Base-by-base conservation (phyloP, 345 rosid species). In the Carallia brachiata region DNA sequence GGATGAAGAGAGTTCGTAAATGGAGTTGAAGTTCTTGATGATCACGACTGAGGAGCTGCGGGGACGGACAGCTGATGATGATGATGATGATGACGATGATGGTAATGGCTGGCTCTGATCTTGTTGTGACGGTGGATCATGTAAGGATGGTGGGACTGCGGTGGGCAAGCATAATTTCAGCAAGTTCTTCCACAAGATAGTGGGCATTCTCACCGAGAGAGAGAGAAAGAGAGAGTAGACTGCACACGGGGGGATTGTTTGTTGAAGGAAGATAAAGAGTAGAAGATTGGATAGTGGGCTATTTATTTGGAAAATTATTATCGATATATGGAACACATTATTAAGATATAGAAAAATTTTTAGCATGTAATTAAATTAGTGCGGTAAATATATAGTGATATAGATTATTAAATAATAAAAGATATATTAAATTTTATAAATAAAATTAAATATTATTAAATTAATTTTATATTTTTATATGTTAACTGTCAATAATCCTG, bases 161-260 rank as follows among this genome's bases (percentile, higher is more conserved):
- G 78, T 70, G 19, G 85, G 85, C 40, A 77, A 70, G 80, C 89
- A 81, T 12, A 12, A 15, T 70, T 73, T 81, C 71, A 86, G 80
- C 12, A 93, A 72, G 77, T 80, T 88, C 74, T 87, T 93, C 89
- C 87, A 86, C 69, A 89, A 67, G 48, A 88, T 54, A 58, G 70
- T 75, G 6, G 90, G 77, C 97, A 90, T 92, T 73, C 80, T 9
- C 60, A 27, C 30, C 7, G 67, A 54, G 36, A 47, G 56, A 67
- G 53, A 69, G 52, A 61, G 39, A 61, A 52, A 27, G 62, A 28
- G 39, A 63, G 52, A 57, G 73, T 36, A 18, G 54, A 5, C 18
- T 8, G 8, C 1, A 1, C 44, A 67, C 52, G 52, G 5, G 52
- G 44, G 2, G 9, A 4, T 37, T 54, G 15, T 54, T 48, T 4